Evolutionary conservation across 257 asterid genomes (phyloP), one percentile per base, ranked within the genome.

Genomic region (Penstemon eatonii): DNA sequence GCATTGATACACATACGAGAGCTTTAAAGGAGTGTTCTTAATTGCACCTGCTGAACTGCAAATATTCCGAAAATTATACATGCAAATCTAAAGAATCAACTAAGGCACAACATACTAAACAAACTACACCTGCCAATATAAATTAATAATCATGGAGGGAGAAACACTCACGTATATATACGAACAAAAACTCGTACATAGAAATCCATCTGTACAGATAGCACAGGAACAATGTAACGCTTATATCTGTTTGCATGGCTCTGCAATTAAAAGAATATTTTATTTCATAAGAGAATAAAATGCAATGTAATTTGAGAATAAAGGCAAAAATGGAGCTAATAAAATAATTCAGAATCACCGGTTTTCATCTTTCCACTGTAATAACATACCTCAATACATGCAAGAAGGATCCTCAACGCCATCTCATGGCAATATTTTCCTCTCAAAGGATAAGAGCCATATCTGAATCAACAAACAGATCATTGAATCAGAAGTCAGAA

Each of bases 181-280:
- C 97, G 96, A 50, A 94, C 99, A 72, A 94, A 94, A 68, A 94
- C 97, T 40, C 99, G 92, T 41, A 94, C 91, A 69, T 94, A 94
- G 85, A 94, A 94, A 79, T 94, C 96, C 92, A 94, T 94, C 74
- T 94, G 90, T 73, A 94, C 95, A 19, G 99, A 88, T 74, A 93
- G 80, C 76, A 90, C 87, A 7, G 99, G 99, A 78, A 88, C 95
- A 73, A 90, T 90, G 78, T 87, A 93, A 56, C 99, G 78, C 82
- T 88, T 93, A 79, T 93, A 89, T 38, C 97, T 90, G 84, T 93
- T 93, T 65, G 99, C 99, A 81, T 93, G 99, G 85, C 96, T 84
- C 99, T 93, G 95, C 84, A 81, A 1, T 25, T 25, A 25, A 25
- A 25, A 1, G 33, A 2, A 25, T 25, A 25, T 25, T 25, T 66